phyloP scores from a whole-genome alignment of 805 yeast species.

The Candida yuanshanica region DNA sequence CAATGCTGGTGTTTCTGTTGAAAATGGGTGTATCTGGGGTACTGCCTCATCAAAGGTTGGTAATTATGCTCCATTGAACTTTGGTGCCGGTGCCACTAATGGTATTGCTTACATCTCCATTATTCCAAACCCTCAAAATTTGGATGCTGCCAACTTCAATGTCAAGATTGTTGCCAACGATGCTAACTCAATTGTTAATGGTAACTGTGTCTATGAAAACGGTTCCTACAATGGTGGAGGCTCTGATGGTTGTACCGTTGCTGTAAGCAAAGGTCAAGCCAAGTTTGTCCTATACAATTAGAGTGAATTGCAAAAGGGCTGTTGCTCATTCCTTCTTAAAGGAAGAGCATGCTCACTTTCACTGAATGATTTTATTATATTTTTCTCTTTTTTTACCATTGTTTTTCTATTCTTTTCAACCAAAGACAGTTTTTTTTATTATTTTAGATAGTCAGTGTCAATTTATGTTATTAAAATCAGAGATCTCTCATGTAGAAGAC shows the following conservation, averaged over 20 bases:
- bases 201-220: constrained; percentile 73
- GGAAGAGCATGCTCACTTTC: too few species aligned
- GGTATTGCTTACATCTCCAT: constrained; percentile 76
- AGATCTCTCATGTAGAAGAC: too few species aligned
- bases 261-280: constrained; percentile 54
- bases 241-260: constrained; percentile 76
- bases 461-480: too few species aligned
- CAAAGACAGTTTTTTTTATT: too few species aligned
- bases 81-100: constrained; percentile 81
- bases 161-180: constrained; percentile 72
- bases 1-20: constrained; percentile 86
- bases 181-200: constrained; percentile 47
- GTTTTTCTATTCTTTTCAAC: too few species aligned
- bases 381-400: too few species aligned
- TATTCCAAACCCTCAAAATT: constrained; percentile 93
- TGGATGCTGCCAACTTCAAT: constrained; percentile 57
- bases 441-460: too few species aligned
- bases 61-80: constrained; percentile 96
- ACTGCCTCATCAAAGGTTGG: constrained; percentile 72
- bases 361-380: too few species aligned
- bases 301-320: too few species aligned
- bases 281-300: constrained; percentile 47
- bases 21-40: constrained; percentile 97
- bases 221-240: constrained; percentile 67
- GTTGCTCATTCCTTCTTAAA: too few species aligned